A percentile compares a stretch with the other conserved stretches of the same genome.
These are phyloP conservation scores for Suhomyces bribrorum DNA, from an alignment of 1,139 yeast genomes.

Conservation along the genomic window DNA sequence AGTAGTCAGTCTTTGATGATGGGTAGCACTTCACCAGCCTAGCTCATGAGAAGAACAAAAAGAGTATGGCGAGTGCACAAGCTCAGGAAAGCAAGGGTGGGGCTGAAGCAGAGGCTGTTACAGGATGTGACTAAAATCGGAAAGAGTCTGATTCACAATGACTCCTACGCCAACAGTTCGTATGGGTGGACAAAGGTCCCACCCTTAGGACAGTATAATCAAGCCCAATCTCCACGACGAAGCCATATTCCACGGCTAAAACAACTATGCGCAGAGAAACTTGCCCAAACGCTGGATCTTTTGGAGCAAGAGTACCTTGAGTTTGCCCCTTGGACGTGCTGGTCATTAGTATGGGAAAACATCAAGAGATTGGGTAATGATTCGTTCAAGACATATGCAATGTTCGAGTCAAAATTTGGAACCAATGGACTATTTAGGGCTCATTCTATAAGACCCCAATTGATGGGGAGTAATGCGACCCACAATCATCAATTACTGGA, in stretches of 20 bases:
- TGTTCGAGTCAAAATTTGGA: constrained; percentile 31
- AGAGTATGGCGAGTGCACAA: constrained; percentile 7
- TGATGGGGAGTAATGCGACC: neutral
- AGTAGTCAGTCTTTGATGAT: neutral
- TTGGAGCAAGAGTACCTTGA: constrained; percentile 25
- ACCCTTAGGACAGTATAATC: constrained; percentile 9
- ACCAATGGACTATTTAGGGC: constrained; percentile 23
- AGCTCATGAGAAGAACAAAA: neutral
- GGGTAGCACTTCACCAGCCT: neutral
- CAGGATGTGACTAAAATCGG: constrained; percentile 3
- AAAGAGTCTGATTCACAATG: constrained; percentile 8
- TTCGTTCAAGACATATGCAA: constrained; percentile 29
- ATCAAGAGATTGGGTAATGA: constrained; percentile 31
- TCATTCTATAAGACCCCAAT: constrained; percentile 25
- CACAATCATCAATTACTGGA: constrained; percentile 6
- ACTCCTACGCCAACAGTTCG: constrained; percentile 4
- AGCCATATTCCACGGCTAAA: constrained; percentile 18
- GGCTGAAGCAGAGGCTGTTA: neutral
- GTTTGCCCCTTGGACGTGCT: constrained; percentile 30
- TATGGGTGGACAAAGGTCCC: constrained; percentile 14
- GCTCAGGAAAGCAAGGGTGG: neutral
- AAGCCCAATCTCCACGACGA: neutral
- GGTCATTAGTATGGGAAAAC: constrained; percentile 36
- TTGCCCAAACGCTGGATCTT: constrained; percentile 30
- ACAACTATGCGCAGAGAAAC: constrained; percentile 28